Evolutionary conservation across 345 rosid species (phyloP), one percentile per base, ranked within the genome.

Genomic region (Mercurialis annua): DNA sequence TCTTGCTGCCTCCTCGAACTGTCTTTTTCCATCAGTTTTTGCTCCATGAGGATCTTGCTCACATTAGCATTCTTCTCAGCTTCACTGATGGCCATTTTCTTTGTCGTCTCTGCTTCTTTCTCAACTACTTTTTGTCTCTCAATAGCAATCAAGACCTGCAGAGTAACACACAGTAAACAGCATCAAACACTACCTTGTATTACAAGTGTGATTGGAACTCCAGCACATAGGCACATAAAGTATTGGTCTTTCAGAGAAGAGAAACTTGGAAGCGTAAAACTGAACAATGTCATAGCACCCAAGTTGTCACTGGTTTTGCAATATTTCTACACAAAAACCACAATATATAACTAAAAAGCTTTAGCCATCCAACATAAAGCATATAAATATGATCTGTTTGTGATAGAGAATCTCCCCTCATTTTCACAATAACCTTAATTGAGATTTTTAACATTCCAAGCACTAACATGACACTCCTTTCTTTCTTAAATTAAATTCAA

Each of bases 71-170:
- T 81, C 77, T 90, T 90, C 80, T 93, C 90, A 18, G 98, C 98
- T 80, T 87, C 97, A 75, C 97, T 90, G 56, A 90, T 82, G 47
- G 96, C 96, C 88, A 90, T 87, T 81, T 87, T 93, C 73, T 88
- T 90, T 31, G 31, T 64, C 26, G 96, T 90, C 86, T 92, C 97
- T 59, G 96, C 86, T 73, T 90, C 97, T 84, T 87, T 92, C 87
- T 92, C 93, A 69, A 78, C 86, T 34, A 92, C 96, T 72, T 78
- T 90, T 76, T 92, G 97, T 62, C 71, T 84, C 83, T 92, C 97
- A 36, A 88, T 74, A 30, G 92, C 85, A 74, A 88, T 90, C 76
- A 93, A 81, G 76, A 89, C 96, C 98, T 92, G 67, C 6, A 73
- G 66, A 3, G 72, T 0, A 60, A 43, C 20, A 29, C 59, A 64